These are phyloP conservation scores for Akebia trifoliata DNA, from an alignment of 164 flowering plant species.

Conservation along the genomic window DNA sequence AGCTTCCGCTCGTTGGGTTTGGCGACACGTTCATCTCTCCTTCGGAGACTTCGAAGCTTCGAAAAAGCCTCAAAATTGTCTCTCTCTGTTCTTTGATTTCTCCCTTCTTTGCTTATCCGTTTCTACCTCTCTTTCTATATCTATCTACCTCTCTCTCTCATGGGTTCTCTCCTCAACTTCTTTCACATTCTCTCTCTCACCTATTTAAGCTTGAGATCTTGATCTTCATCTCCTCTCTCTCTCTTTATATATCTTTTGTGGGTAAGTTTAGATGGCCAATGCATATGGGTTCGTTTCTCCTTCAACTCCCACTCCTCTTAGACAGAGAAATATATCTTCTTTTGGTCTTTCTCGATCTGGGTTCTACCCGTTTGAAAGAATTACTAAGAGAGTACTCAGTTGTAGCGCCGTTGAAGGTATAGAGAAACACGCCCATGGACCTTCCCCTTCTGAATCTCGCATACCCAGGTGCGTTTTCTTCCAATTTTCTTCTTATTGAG, in stretches of 20 bases:
- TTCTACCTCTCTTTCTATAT: background rate
- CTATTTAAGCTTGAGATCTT: conserved; percentile 6
- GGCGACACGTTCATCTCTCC: background rate
- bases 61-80: too few species aligned
- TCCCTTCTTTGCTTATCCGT: too few species aligned
- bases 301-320: conserved; percentile 34
- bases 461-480: conserved; percentile 33
- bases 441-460: conserved; percentile 40
- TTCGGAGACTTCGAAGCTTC: background rate
- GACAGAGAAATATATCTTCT: conserved; percentile 26
- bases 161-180: conserved; percentile 14
- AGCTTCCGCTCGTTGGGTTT: too few species aligned
- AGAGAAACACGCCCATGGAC: conserved; percentile 24
- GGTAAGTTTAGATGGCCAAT: conserved; percentile 37
- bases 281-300: conserved; percentile 45
- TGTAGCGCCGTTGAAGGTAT: conserved; percentile 31
- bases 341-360: conserved; percentile 38
- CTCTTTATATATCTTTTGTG: background rate
- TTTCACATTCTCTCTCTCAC: conserved; percentile 5
- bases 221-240: background rate
- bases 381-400: conserved; percentile 26
- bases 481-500: background rate
- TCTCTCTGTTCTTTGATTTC: too few species aligned
- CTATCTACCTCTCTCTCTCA: conserved; percentile 1
- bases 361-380: conserved; percentile 21